Conservation (phyloP, 192 early-diverging fungal genomes). For the Podila verticillata region DNA sequence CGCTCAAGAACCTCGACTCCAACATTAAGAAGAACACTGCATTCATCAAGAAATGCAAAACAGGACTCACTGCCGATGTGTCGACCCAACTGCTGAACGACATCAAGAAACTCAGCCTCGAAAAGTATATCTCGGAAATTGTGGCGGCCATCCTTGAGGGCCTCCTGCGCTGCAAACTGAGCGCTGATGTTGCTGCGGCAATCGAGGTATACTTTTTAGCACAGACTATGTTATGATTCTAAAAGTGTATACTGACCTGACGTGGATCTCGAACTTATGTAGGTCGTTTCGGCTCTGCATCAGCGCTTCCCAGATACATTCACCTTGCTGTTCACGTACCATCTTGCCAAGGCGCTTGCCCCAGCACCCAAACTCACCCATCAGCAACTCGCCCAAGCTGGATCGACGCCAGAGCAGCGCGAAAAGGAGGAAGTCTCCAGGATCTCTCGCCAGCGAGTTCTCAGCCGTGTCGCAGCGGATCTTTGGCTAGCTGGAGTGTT, state of each 20-base stretch:
- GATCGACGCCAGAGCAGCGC: constrained; percentile 76
- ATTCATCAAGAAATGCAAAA: constrained; percentile 93
- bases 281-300: constrained; percentile 85
- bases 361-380: constrained; percentile 59
- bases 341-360: constrained; percentile 71
- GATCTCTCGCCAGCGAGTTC: constrained; percentile 68
- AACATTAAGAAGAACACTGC: constrained; percentile 98
- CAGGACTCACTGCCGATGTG: constrained; percentile 72
- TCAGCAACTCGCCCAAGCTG: constrained; percentile 61
- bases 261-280: neutral
- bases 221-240: neutral
- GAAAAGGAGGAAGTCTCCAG: constrained; percentile 88
- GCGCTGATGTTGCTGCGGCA: constrained; percentile 80
- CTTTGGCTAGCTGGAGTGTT: constrained; percentile 85
- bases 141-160: constrained; percentile 86
- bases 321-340: constrained; percentile 70
- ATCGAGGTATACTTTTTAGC: constrained; percentile 68
- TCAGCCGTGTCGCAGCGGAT: constrained; percentile 80
- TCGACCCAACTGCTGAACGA: constrained; percentile 79
- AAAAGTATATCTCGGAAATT: constrained; percentile 97
- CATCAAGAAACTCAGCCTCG: constrained; percentile 86
- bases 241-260: neutral
- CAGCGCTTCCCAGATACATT: constrained; percentile 90
- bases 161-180: constrained; percentile 70
- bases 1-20: constrained; percentile 80